A percentile compares a stretch with the other conserved stretches of the same genome.
These are phyloP conservation scores for Byssoonygena ceratinophila DNA, from an alignment of 2,329 filamentous ascomycete species.

Conservation along the genomic window DNA sequence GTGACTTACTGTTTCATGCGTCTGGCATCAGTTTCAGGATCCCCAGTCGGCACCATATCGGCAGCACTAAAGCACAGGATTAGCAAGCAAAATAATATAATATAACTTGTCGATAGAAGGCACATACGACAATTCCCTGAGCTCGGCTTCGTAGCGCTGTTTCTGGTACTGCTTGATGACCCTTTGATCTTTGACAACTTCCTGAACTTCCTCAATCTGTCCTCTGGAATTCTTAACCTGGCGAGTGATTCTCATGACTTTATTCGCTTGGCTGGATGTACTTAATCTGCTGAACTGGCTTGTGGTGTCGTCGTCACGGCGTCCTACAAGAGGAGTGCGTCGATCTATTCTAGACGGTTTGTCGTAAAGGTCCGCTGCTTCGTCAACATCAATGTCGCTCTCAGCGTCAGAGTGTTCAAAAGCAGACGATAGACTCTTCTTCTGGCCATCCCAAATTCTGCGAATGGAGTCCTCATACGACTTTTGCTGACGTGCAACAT, in stretches of 20 bases:
- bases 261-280: slow-evolving; percentile 57
- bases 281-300: slow-evolving; percentile 68
- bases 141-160: slow-evolving; percentile 58
- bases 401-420: slow-evolving; percentile 67
- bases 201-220: slow-evolving; percentile 49
- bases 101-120: slow-evolving; percentile 18
- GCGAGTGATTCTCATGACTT: slow-evolving; percentile 63
- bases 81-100: slow-evolving; percentile 15
- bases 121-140: slow-evolving; percentile 62
- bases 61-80: slow-evolving; percentile 39
- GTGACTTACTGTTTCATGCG: slow-evolving; percentile 45
- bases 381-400: slow-evolving; percentile 48
- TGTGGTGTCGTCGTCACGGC: slow-evolving; percentile 61
- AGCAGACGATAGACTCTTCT: slow-evolving; percentile 60
- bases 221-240: slow-evolving; percentile 53
- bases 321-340: slow-evolving; percentile 45
- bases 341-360: slow-evolving; percentile 54
- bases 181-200: slow-evolving; percentile 63
- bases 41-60: slow-evolving; percentile 53
- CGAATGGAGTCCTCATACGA: slow-evolving; percentile 86
- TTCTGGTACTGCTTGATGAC: slow-evolving; percentile 85
- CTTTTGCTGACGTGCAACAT: slow-evolving; percentile 85
- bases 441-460: slow-evolving; percentile 86
- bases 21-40: slow-evolving; percentile 55
- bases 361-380: slow-evolving; percentile 39